Evolutionary conservation across 306 rosid species (phyloP), one percentile per base, ranked within the genome.

Genomic region (Lathyrus oleraceus): DNA sequence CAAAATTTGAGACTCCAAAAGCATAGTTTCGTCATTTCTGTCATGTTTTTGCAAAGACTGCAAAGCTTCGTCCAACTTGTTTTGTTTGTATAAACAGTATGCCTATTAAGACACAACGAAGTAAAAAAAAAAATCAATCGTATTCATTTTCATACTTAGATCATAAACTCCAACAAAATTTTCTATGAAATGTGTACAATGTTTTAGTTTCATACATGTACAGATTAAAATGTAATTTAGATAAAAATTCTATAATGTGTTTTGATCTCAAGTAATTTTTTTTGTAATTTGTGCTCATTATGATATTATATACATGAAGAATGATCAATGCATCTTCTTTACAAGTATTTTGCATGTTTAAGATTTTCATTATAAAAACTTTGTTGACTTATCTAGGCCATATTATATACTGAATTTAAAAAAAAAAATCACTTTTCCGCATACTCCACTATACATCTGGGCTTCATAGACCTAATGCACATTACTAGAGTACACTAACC

Each of bases 81-180:
- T 94, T 81, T 87, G 88, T 87, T 95, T 89, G 89, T 94, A 94
- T 69, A 94, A 86, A 89, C 97, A 91, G 85, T 94, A 94, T 52
- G 96, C 99, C 96, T 94, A 72, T 83, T 75, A 61, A 67, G 60
- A 74, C 56, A 84, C 64, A 78, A 56, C 53, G 64, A 65, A 53
- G 61, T 28, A 77, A 53, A 45, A 44, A 60, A 43, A 74, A 39
- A 39, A 71, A 57, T 21, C 77, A 73, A 72, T 54, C 35, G 76
- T 74, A 71, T 36, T 75, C 60, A 65, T 21, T 59, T 35, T 23
- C 8, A 35, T 6, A 47, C 70, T 56, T 15, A 60, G 2, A 2
- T 1, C 49, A 67, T 39, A 45, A 75, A 75, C 48, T 67, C 61
- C 44, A 52, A 67, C 44, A 27, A 74, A 7, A 9, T 71, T 52